These are phyloP conservation scores for Symbiodinium pilosum DNA, from an alignment of 73 alveolate genomes.

Conservation along the genomic window DNA sequence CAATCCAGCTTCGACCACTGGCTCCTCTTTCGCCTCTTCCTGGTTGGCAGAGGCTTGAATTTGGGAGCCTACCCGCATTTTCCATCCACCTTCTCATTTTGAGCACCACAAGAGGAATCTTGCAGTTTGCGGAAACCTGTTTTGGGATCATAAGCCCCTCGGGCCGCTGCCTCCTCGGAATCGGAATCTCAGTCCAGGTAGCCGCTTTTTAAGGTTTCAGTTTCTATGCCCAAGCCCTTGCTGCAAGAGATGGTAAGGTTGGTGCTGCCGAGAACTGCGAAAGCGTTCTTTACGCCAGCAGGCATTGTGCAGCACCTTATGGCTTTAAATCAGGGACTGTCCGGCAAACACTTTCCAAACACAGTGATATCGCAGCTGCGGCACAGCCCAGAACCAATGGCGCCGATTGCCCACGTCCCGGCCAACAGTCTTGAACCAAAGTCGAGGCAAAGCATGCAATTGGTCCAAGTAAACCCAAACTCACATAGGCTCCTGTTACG, in stretches of 20 bases:
- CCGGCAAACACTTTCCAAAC: too few species aligned
- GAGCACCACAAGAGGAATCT: too few species aligned
- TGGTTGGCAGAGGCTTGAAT: neutral
- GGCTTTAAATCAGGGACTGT: neutral
- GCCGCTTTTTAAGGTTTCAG: too few species aligned
- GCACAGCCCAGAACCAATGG: neutral
- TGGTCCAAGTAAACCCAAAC: too few species aligned
- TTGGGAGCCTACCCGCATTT: too few species aligned
- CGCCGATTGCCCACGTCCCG: neutral
- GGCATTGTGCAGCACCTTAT: constrained; percentile 4
- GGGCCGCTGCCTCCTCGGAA: constrained; percentile 41
- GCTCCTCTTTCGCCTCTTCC: constrained; percentile 73
- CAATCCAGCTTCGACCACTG: constrained; percentile 75
- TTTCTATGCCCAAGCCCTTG: too few species aligned
- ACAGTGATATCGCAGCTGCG: neutral
- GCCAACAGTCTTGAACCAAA: neutral
- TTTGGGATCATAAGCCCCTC: neutral
- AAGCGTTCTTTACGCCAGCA: constrained; percentile 70
- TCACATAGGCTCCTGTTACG: too few species aligned
- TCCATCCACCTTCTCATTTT: too few species aligned
- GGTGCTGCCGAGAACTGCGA: constrained; percentile 52
- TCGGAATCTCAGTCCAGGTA: constrained; percentile 37
- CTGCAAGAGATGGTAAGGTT: neutral
- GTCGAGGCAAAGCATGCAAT: too few species aligned
- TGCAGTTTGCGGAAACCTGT: neutral